Evolutionary conservation across 2,329 filamentous ascomycete species (phyloP).

Genomic region (Exophiala bonariae): DNA sequence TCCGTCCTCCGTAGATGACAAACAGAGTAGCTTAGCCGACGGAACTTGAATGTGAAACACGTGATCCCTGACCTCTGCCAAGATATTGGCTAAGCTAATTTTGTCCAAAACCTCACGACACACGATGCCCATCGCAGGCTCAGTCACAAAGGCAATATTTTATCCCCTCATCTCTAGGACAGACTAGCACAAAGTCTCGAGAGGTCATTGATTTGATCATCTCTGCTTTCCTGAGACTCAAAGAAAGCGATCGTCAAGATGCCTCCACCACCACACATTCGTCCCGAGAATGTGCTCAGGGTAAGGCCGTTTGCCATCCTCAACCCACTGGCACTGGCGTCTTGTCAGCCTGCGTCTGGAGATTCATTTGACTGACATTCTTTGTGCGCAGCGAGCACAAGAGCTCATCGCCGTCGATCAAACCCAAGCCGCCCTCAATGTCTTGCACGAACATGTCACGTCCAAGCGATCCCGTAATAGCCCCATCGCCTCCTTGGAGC

Average conservation of each 20-base stretch:
- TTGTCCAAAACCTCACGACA: constrained; percentile 3
- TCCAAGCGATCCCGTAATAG: constrained; percentile 97
- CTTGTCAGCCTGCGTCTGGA: constrained; percentile 16
- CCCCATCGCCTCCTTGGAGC: constrained; percentile 92
- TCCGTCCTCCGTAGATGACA: too few relatives aligned
- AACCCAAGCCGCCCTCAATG: constrained; percentile 83
- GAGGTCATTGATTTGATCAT: constrained; percentile 27
- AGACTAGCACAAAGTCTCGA: constrained; percentile 27
- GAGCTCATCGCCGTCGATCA: constrained; percentile 98
- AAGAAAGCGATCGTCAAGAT: constrained; percentile 48
- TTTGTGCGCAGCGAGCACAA: constrained; percentile 69
- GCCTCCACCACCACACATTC: constrained; percentile 96
- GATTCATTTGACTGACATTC: constrained; percentile 26
- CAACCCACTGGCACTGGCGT: neutral
- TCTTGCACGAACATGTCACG: constrained; percentile 98
- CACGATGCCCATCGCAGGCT: too few relatives aligned
- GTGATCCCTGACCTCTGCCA: too few relatives aligned
- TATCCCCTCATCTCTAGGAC: constrained; percentile 25
- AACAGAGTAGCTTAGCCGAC: too few relatives aligned
- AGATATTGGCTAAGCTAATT: too few relatives aligned
- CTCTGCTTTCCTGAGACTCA: constrained; percentile 13
- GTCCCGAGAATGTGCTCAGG: constrained; percentile 98
- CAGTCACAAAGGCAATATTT: constrained; percentile 2
- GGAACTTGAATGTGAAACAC: too few relatives aligned
- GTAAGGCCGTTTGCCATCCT: constrained; percentile 37